Conservation (phyloP, 2,329 filamentous ascomycete species). For the Aspergillus pseudoviridinutans region DNA sequence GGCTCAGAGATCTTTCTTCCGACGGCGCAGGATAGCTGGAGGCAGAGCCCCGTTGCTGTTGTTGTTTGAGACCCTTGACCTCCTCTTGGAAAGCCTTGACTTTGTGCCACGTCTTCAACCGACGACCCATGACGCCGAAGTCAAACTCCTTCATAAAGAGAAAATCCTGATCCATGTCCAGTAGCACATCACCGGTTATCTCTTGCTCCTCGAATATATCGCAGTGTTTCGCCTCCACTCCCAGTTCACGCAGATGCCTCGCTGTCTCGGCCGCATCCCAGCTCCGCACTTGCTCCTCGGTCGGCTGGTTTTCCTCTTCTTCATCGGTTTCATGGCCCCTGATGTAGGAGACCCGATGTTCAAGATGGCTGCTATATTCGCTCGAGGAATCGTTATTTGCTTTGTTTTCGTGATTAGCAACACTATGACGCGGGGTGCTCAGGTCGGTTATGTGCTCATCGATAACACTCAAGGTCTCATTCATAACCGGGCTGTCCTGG, state of each 20-base stretch:
- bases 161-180: conserved; percentile 93
- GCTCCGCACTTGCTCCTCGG: conserved; percentile 66
- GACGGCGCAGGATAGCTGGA: conserved; percentile 42
- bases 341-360: conserved; percentile 81
- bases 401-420: conserved; percentile 48
- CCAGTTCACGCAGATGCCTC: conserved; percentile 78
- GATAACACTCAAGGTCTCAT: conserved; percentile 92
- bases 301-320: conserved; percentile 72
- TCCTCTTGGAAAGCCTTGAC: conserved; percentile 90
- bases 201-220: conserved; percentile 94
- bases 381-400: conserved; percentile 74
- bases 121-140: conserved; percentile 80
- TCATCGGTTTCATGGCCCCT: conserved; percentile 94
- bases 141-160: conserved; percentile 95
- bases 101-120: conserved; percentile 94
- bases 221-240: conserved; percentile 85
- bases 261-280: conserved; percentile 84
- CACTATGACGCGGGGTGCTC: conserved; percentile 56
- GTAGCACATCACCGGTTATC: conserved; percentile 85
- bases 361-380: conserved; percentile 78
- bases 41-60: conserved; percentile 28
- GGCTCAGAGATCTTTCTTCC: conserved; percentile 45
- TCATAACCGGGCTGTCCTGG: conserved; percentile 74
- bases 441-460: conserved; percentile 95
- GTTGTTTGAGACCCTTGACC: conserved; percentile 58